phyloP scores from a whole-genome alignment of 257 asterid species.

The Solanum rostratum region DNA sequence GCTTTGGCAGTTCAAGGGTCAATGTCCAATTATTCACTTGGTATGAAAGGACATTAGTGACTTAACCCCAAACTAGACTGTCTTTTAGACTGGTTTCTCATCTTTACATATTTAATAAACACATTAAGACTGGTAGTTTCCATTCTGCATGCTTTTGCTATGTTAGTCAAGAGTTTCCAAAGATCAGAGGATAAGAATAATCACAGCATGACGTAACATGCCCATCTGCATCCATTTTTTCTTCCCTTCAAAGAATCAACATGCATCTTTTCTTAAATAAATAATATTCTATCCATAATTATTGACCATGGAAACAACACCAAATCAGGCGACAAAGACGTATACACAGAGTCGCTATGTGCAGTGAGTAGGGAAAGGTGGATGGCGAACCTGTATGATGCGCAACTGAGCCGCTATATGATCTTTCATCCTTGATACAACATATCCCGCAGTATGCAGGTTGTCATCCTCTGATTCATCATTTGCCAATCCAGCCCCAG shows the following conservation, averaged over 20 bases:
- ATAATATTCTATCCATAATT: not conserved
- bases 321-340: not conserved
- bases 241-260: not conserved
- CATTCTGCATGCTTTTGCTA: not conserved
- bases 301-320: not conserved
- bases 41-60: not conserved
- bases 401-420: constrained; percentile 69
- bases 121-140: not conserved
- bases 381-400: constrained; percentile 47
- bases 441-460: constrained; percentile 57
- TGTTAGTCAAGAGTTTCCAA: not conserved
- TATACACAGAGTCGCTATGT: not conserved
- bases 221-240: not conserved
- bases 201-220: not conserved
- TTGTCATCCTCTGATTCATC: constrained; percentile 50
- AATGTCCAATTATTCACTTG: not conserved
- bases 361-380: not conserved
- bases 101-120: not conserved
- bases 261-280: not conserved
- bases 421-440: constrained; percentile 69
- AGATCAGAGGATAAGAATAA: not conserved
- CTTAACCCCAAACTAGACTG: not conserved
- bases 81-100: not conserved
- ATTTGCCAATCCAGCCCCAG: constrained; percentile 26
- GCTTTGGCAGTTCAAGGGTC: not conserved